Conservation (phyloP, 2,329 filamentous ascomycete genomes). For the Talaromyces sp. region DNA sequence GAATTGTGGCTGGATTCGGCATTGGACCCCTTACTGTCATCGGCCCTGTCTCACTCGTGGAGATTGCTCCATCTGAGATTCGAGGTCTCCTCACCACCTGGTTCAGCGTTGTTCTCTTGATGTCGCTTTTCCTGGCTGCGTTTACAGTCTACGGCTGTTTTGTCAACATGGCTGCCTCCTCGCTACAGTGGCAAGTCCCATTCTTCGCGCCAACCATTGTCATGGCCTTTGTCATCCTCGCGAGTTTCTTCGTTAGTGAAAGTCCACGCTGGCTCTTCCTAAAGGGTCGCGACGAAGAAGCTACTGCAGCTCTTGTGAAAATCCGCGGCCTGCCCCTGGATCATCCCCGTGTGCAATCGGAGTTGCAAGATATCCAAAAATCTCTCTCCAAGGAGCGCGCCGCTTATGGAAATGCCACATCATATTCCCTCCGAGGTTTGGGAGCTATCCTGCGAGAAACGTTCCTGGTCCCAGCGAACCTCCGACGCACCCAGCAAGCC, state of each 20-base stretch:
- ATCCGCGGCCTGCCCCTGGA: slow-evolving; percentile 35
- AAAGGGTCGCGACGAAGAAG: slow-evolving; percentile 29
- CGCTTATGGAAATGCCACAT: slow-evolving; percentile 13
- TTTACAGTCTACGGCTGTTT: slow-evolving; percentile 40
- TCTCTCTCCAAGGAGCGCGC: slow-evolving; percentile 25
- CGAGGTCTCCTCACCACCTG: slow-evolving; percentile 41
- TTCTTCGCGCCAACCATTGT: slow-evolving; percentile 34
- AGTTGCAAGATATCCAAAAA: slow-evolving; percentile 32
- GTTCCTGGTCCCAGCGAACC: slow-evolving; percentile 39
- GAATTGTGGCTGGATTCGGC: slow-evolving; percentile 41
- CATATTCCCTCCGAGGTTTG: slow-evolving; percentile 20
- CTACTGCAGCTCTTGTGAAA: slow-evolving; percentile 26
- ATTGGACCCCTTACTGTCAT: slow-evolving; percentile 43
- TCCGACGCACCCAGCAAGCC: slow-evolving; percentile 42
- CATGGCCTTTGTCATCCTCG: slow-evolving; percentile 28
- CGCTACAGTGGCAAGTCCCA: slow-evolving; percentile 37
- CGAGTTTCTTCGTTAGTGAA: slow-evolving; percentile 36
- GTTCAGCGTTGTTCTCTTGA: slow-evolving; percentile 41
- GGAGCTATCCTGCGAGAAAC: slow-evolving; percentile 37
- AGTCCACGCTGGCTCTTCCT: slow-evolving; percentile 40
- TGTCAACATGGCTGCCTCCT: slow-evolving; percentile 29
- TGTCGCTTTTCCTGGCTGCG: slow-evolving; percentile 33
- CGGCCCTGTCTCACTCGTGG: slow-evolving; percentile 41
- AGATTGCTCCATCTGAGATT: slow-evolving; percentile 43
- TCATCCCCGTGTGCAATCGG: slow-evolving; percentile 29